phyloP scores from a whole-genome alignment of 371 early-diverging fungal genomes.

The Amoeboaphelidium protococcarum region DNA sequence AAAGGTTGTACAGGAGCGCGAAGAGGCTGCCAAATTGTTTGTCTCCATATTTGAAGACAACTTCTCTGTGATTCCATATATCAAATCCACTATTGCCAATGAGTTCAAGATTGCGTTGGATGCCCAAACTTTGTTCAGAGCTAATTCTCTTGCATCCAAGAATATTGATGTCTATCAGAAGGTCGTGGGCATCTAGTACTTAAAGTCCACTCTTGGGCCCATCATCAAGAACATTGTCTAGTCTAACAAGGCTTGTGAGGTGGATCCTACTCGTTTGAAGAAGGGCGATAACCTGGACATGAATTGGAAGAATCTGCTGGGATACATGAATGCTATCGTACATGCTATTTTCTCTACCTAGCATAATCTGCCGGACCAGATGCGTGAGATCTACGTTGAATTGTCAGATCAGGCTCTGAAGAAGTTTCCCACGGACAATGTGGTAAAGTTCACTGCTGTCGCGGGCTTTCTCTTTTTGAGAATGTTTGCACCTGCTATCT shows the following conservation, averaged over 20 bases:
- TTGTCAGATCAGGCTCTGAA: neutral
- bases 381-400: neutral
- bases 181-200: neutral
- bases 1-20: neutral
- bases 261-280: constrained; percentile 1
- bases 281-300: neutral
- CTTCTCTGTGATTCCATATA: neutral
- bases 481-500: constrained; percentile 4
- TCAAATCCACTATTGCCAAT: neutral
- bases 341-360: neutral
- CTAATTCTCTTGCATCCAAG: constrained; percentile 3
- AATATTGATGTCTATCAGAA: constrained; percentile 2
- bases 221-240: constrained; percentile 1
- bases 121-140: constrained; percentile 1
- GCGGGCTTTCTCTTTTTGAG: constrained; percentile 4
- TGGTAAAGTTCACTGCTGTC: constrained; percentile 1
- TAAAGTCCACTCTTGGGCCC: neutral
- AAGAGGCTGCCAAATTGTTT: neutral
- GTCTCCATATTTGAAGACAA: neutral
- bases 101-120: neutral
- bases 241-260: constrained; percentile 1
- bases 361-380: neutral
- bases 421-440: neutral
- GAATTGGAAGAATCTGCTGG: neutral
- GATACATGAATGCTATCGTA: neutral